Conservation (phyloP, 306 rosid species). For the Dryas octopetala region DNA sequence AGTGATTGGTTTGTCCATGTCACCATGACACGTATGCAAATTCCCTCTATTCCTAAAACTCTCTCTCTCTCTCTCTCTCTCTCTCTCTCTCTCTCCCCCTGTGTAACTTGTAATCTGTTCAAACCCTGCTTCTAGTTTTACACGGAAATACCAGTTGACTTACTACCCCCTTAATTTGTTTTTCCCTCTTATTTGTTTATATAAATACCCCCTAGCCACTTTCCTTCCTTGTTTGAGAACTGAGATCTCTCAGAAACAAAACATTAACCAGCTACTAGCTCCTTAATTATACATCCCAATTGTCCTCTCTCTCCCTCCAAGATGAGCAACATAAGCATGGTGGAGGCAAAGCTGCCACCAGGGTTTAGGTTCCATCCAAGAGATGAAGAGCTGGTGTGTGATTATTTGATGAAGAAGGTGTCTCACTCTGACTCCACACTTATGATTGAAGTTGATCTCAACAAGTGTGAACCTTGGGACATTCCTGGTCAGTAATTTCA, state of each 20-base stretch:
- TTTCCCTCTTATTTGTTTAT: conserved; percentile 31
- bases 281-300: not conserved
- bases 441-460: conserved; percentile 87
- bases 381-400: conserved; percentile 92
- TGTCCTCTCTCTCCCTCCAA: conserved; percentile 15
- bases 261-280: not conserved
- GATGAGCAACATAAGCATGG: conserved; percentile 81
- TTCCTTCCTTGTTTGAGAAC: conserved; percentile 11
- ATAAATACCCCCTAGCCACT: conserved; percentile 30
- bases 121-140: conserved; percentile 18
- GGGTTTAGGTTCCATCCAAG: conserved; percentile 95
- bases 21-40: conserved; percentile 27
- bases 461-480: conserved; percentile 97
- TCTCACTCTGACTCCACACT: conserved; percentile 49
- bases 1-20: conserved; percentile 42
- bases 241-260: conserved; percentile 1
- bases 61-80: not conserved
- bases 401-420: conserved; percentile 74
- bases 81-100: not conserved
- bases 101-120: not conserved
- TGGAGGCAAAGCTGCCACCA: conserved; percentile 82
- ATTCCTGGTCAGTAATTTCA: conserved; percentile 62
- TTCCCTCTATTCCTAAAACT: not conserved
- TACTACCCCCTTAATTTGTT: conserved; percentile 12
- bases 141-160: conserved; percentile 57